phyloP scores from a whole-genome alignment of 2,329 filamentous ascomycete species.

The Cladosporium sphaerospermum region DNA sequence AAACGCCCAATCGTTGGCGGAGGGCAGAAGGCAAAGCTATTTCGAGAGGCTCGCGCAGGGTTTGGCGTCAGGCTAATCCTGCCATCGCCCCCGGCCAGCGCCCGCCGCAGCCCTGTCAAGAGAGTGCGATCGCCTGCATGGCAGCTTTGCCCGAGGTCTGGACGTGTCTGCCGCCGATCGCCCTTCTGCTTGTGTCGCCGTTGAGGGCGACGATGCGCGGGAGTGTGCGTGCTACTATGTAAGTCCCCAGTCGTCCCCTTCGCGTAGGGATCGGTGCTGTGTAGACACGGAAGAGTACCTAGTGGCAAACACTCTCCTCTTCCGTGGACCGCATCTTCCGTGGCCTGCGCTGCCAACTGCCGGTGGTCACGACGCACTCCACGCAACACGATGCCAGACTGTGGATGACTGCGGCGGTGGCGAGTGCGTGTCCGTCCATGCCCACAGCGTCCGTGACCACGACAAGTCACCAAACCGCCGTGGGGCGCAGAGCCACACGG shows the following conservation, averaged over 20 bases:
- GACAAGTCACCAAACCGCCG: background rate
- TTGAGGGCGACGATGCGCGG: background rate
- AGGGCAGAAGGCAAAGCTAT: slow-evolving; percentile 6
- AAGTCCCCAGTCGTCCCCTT: too few relatives aligned
- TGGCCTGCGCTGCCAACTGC: too few relatives aligned
- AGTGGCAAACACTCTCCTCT: too few relatives aligned
- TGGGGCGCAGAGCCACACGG: slow-evolving; percentile 4
- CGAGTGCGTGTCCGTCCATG: too few relatives aligned
- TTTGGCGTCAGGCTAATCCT: slow-evolving; percentile 11
- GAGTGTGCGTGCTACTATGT: background rate
- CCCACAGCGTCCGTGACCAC: background rate
- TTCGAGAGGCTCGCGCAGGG: slow-evolving; percentile 6
- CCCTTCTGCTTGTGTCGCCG: background rate
- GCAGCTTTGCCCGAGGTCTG: slow-evolving; percentile 6
- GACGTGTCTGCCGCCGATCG: background rate
- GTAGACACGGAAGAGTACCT: too few relatives aligned
- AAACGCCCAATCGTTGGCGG: background rate
- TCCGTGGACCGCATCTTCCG: too few relatives aligned
- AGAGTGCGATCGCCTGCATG: slow-evolving; percentile 3
- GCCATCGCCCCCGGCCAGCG: background rate
- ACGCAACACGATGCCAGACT: background rate
- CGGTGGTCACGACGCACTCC: background rate
- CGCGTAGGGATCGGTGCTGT: too few relatives aligned
- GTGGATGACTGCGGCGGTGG: too few relatives aligned
- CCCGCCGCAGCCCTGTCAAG: slow-evolving; percentile 1